Evolutionary conservation across 2,329 filamentous ascomycete species (phyloP).

Genomic region (Xylariaceae sp.): DNA sequence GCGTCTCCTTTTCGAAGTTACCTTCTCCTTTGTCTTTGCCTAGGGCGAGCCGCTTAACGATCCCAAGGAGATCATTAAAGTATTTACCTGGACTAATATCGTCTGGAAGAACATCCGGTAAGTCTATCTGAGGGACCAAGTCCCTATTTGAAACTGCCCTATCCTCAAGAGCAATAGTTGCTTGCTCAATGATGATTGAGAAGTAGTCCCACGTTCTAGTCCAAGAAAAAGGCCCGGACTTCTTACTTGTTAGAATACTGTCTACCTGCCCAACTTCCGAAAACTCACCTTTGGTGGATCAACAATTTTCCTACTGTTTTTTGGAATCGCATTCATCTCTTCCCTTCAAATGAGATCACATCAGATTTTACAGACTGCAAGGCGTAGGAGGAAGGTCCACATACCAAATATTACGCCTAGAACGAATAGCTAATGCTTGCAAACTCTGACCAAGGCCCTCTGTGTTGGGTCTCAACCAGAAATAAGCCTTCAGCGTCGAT

Average conservation of each 20-base stretch:
- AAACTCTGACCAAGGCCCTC: conserved; percentile 3
- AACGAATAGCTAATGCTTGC: background rate
- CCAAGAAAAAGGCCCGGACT: conserved; percentile 6
- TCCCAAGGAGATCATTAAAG: too few species aligned
- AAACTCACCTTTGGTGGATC: background rate
- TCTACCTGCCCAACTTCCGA: too few species aligned
- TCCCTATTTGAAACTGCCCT: background rate
- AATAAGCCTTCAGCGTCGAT: conserved; percentile 6
- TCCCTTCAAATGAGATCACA: background rate
- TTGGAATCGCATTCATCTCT: too few species aligned
- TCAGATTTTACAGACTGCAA: too few species aligned
- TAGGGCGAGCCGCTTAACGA: too few species aligned
- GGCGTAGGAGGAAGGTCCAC: background rate
- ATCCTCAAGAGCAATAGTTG: conserved; percentile 2
- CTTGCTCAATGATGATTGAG: conserved; percentile 9
- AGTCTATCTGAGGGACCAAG: background rate
- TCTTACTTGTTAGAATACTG: too few species aligned
- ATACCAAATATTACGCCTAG: background rate
- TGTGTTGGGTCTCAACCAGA: conserved; percentile 8
- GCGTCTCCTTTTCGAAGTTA: too few species aligned
- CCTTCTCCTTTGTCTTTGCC: too few species aligned
- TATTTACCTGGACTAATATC: background rate
- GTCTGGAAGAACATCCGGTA: background rate
- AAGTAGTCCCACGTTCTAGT: conserved; percentile 5
- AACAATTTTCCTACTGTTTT: too few species aligned